phyloP scores from a whole-genome alignment of 1,284 basidiomycete genomes.

The Pseudozyma sp. region DNA sequence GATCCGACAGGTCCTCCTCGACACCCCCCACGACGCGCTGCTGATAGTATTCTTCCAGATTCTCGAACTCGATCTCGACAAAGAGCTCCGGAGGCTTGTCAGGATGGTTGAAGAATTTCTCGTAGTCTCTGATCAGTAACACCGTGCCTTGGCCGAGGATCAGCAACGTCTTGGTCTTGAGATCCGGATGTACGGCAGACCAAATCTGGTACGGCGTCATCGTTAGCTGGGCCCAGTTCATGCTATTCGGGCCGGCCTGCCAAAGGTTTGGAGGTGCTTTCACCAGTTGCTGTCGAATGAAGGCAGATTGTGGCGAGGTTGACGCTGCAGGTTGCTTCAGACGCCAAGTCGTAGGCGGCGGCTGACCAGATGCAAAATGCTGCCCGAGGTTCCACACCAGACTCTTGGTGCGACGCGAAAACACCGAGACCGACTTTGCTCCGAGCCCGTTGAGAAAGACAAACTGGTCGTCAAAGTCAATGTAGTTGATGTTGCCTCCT shows the following conservation, averaged over 20 bases:
- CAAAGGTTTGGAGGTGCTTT: constrained; percentile 22
- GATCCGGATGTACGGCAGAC: constrained; percentile 58
- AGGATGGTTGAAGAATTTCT: constrained; percentile 35
- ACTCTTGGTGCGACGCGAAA: constrained; percentile 31
- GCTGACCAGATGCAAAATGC: constrained; percentile 42
- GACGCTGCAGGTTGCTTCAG: neutral
- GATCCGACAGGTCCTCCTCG: constrained; percentile 10
- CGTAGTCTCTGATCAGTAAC: constrained; percentile 54
- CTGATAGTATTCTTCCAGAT: constrained; percentile 21
- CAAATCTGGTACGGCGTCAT: constrained; percentile 51
- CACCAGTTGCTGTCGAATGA: constrained; percentile 5
- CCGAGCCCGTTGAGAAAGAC: constrained; percentile 54
- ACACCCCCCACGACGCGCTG: neutral
- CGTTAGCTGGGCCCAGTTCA: constrained; percentile 39
- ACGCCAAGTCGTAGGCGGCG: constrained; percentile 28
- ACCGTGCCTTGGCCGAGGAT: constrained; percentile 53
- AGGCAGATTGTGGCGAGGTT: constrained; percentile 4
- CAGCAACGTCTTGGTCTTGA: constrained; percentile 55
- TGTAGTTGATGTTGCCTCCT: constrained; percentile 56
- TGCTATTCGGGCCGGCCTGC: constrained; percentile 41
- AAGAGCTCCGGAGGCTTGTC: constrained; percentile 25
- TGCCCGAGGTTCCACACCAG: constrained; percentile 52
- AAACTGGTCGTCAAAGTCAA: constrained; percentile 62
- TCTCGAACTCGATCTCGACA: constrained; percentile 39
- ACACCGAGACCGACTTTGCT: constrained; percentile 44